Conservation (phyloP, 2,329 filamentous ascomycete genomes). For the Cladosporium oxysporum region DNA sequence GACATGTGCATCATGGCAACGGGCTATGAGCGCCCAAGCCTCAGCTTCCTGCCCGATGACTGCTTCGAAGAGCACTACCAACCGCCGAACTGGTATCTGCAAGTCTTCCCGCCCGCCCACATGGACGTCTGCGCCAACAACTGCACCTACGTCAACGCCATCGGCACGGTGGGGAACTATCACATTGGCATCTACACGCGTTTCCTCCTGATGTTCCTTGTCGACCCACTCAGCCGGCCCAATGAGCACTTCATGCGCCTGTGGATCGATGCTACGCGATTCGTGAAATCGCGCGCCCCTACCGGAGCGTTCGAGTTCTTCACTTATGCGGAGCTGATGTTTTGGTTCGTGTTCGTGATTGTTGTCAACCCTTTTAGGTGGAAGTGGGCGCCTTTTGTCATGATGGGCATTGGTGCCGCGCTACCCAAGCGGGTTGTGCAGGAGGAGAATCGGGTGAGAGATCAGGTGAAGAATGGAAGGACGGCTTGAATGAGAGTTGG, state of each 20-base stretch:
- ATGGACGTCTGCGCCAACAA: slow-evolving; percentile 78
- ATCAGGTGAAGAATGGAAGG: slow-evolving; percentile 37
- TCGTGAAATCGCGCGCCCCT: slow-evolving; percentile 69
- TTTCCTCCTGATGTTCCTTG: slow-evolving; percentile 81
- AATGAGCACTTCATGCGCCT: slow-evolving; percentile 73
- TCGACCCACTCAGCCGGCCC: slow-evolving; percentile 74
- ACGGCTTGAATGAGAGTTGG: not conserved
- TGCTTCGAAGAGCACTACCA: slow-evolving; percentile 72
- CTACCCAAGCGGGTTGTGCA: slow-evolving; percentile 68
- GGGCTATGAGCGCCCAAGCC: slow-evolving; percentile 72
- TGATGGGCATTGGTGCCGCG: slow-evolving; percentile 69
- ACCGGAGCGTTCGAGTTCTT: slow-evolving; percentile 85
- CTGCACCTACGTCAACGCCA: slow-evolving; percentile 77
- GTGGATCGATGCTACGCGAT: slow-evolving; percentile 82
- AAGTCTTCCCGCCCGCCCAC: slow-evolving; percentile 77
- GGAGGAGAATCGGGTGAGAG: slow-evolving; percentile 63
- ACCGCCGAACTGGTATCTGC: slow-evolving; percentile 85
- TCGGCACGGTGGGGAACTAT: slow-evolving; percentile 82
- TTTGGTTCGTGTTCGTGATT: slow-evolving; percentile 82
- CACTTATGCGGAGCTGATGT: slow-evolving; percentile 80
- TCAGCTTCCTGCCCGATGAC: slow-evolving; percentile 72
- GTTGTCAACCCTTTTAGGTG: slow-evolving; percentile 81
- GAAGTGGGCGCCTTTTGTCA: slow-evolving; percentile 86
- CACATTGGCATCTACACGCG: slow-evolving; percentile 89
- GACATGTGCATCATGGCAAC: slow-evolving; percentile 84